phyloP scores from a whole-genome alignment of 352 stramenopile species.

The Pythium sp. region DNA sequence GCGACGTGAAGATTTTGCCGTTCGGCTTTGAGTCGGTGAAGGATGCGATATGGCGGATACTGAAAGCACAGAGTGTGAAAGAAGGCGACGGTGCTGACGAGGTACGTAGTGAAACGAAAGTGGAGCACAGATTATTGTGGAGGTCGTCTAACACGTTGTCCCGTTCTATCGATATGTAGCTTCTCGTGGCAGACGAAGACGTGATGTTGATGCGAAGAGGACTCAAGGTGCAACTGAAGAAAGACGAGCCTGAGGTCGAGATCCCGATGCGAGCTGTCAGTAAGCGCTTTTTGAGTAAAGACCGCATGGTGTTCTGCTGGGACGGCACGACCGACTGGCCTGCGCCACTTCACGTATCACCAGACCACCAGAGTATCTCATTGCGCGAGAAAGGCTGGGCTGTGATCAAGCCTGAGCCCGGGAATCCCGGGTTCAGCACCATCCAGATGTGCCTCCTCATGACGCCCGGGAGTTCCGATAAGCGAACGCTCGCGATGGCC shows the following conservation, averaged over 20 bases:
- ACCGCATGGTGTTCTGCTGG: conserved; percentile 15
- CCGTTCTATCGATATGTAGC: neutral
- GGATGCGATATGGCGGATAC: neutral
- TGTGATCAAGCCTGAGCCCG: conserved; percentile 3
- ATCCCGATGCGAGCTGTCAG: neutral
- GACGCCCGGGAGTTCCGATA: neutral
- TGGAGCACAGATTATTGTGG: no score
- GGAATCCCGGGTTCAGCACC: neutral
- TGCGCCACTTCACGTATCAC: neutral
- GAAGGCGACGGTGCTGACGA: neutral
- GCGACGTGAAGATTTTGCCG: conserved; percentile 10
- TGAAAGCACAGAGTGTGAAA: neutral
- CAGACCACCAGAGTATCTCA: neutral
- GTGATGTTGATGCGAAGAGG: conserved; percentile 7
- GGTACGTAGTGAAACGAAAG: no score
- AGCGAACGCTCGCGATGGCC: neutral
- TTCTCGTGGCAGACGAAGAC: neutral
- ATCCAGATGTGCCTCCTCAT: conserved; percentile 8
- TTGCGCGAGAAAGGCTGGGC: conserved; percentile 17
- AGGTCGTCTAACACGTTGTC: no score
- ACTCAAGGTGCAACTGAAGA: neutral
- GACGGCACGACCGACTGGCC: conserved; percentile 17
- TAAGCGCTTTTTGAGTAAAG: conserved; percentile 18
- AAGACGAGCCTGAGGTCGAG: neutral
- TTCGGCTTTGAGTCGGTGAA: conserved; percentile 11